phyloP scores from a whole-genome alignment of 2,329 filamentous ascomycete species.

The Clathrospora elynae region DNA sequence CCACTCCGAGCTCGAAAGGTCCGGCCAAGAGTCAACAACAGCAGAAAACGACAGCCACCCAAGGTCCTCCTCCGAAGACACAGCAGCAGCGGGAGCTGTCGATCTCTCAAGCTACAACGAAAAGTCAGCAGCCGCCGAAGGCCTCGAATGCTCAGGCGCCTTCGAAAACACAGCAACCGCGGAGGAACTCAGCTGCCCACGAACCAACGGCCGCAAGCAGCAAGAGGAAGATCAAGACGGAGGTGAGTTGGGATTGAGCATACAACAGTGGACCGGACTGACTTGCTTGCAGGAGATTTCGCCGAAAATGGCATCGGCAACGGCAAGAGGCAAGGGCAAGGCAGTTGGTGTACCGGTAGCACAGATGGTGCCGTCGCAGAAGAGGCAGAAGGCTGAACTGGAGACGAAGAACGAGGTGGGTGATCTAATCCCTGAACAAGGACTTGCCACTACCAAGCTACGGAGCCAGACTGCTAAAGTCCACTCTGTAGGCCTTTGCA shows the following conservation, averaged over 20 bases:
- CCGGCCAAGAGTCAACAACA: not conserved
- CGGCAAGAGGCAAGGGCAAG: not conserved
- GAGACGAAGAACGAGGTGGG: not conserved
- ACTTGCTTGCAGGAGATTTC: not conserved
- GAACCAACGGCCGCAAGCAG: not conserved
- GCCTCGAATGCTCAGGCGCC: not conserved
- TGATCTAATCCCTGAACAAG: not conserved
- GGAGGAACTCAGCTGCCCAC: not conserved
- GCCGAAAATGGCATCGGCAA: not conserved
- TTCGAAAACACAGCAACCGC: conserved; percentile 1
- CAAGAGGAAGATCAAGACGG: conserved; percentile 16
- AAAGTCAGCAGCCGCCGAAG: not conserved
- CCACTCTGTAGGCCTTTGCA: no score
- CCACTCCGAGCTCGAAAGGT: not conserved
- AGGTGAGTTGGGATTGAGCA: conserved; percentile 3
- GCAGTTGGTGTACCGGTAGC: not conserved
- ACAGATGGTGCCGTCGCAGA: not conserved
- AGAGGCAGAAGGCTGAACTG: conserved; percentile 7
- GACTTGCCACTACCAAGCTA: not conserved
- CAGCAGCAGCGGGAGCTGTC: conserved; percentile 1
- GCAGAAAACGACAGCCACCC: not conserved
- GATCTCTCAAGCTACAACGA: not conserved
- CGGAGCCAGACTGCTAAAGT: no score
- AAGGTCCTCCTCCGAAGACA: not conserved
- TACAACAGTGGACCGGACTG: not conserved